Base-by-base conservation (phyloP, 805 yeast species). In the Priceomyces castillae region DNA sequence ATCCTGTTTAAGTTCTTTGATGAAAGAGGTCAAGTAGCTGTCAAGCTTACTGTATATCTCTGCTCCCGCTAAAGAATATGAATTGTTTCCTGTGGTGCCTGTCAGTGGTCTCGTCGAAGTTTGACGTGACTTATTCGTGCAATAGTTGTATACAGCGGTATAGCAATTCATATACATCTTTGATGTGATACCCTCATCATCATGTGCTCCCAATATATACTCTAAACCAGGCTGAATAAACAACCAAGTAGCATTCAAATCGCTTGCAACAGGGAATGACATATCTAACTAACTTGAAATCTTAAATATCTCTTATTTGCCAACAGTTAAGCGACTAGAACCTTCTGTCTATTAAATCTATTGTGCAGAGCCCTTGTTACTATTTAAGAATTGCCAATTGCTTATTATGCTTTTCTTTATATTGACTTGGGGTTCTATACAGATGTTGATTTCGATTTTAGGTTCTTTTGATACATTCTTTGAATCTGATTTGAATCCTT, bases 81-180 rank as follows among this genome's bases (percentile, higher is more conserved):
- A 60, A 42, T 63, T 60, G 40, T 60, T 57, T 7, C 43, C 51
- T 37, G 46, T 46, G 23, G 51, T 43, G 26, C 53, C 53, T 34
- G 49, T 35, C 10, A 47, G 35, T 2, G 56, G 46, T 6, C 46
- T 35, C 10, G 34, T 39, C 7, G 56, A 36, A 4, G 54, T 50
- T 39, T 53, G 51, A 31, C 88, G 73, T 4, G 90, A 82, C 51
- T 84, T 83, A 55, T 84, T 83, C 35, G 89, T 90, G 70, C 98
- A 90, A 61, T 87, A 90, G 66, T 90, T 90, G 70, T 90, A 92
- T 49, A 92, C 84, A 3, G 95, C 92, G 1, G 97, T 88, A 65
- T 90, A 90, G 46, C 92, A 86, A 52, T 84, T 84, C 86, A 90
- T 87, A 65, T 88, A 90, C 83, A 85, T 79, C 49, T 61, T 79